Base-by-base conservation (phyloP, 768 basidiomycete species). In the Boletus pseudopeckii region DNA sequence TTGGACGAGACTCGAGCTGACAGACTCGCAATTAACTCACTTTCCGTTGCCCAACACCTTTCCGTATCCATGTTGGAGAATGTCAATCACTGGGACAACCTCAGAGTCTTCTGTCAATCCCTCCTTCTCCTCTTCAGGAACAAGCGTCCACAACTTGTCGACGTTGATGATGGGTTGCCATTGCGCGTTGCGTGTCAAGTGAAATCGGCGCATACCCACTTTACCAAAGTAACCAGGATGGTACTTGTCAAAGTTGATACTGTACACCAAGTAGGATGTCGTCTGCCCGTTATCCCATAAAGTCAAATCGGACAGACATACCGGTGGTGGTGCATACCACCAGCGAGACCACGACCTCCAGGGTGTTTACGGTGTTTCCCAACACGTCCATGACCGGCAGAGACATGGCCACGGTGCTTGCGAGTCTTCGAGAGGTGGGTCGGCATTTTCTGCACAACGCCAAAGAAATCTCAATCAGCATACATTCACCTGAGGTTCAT, bases 201-300 rank as follows among this genome's bases (percentile, higher is more conserved):
- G 97, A 90, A 89, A 99, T 75, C 88, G 87, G 72, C 97, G 86
- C 96, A 99, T 99, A 92, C 97, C 97, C 73, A 96, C 92, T 79
- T 98, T 98, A 81, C 95, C 95, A 74, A 96, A 98, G 92, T 98
- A 98, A 90, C 95, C 95, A 74, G 94, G 94, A 78, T 98, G 95
- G 88, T 93, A 98, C 79, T 96, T 96, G 77, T 96, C 94, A 71
- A 96, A 91, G 80, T 98, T 97, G 70, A 89, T 95, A 57, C 94
- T 92, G 58, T 18, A 52, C 39, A 34, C 53, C 50, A 44, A 28
- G 47, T 48, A 13, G 40, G 24, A 32, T 9, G 13, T 24, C 44
- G 34, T 45, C 50, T 45, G 33, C 3, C 40, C 18, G 7, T 43
- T 1, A 17, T 18, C 28, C 20, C 38, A 42, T 17, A 22, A 28